These are phyloP conservation scores for Ustilago vetiveriae DNA, from an alignment of 1,284 basidiomycete species.

Conservation along the genomic window DNA sequence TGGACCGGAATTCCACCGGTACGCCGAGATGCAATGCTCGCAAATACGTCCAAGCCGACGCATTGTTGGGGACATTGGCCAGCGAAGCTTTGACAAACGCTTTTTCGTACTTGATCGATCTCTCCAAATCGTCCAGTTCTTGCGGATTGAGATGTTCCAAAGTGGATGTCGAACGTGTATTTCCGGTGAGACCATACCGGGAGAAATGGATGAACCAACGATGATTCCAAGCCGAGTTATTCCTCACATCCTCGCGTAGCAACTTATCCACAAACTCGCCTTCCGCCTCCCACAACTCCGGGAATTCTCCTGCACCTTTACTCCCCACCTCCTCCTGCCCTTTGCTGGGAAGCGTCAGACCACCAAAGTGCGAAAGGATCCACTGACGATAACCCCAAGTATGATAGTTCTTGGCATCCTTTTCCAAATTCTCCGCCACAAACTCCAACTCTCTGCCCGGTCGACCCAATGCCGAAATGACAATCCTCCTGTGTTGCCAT, in stretches of 20 bases:
- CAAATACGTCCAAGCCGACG: conserved; percentile 61
- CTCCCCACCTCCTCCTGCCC: not conserved
- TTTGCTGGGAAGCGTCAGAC: conserved; percentile 10
- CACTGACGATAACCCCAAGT: conserved; percentile 65
- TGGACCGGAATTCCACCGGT: not conserved
- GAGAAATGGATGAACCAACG: conserved; percentile 88
- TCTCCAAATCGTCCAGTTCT: conserved; percentile 27
- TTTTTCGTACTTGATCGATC: conserved; percentile 24
- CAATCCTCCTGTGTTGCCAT: conserved; percentile 60
- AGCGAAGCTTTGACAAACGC: conserved; percentile 42
- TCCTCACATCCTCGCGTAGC: conserved; percentile 81
- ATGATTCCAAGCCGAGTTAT: conserved; percentile 99
- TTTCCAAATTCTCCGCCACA: conserved; percentile 34
- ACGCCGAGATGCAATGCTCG: conserved; percentile 38
- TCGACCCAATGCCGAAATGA: conserved; percentile 49
- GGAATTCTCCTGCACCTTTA: conserved; percentile 25
- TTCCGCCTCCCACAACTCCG: conserved; percentile 79
- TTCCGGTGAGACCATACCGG: conserved; percentile 22
- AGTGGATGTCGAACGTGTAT: not conserved
- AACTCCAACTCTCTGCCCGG: conserved; percentile 55
- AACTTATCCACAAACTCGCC: conserved; percentile 80
- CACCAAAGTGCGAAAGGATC: conserved; percentile 61
- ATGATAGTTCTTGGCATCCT: conserved; percentile 64
- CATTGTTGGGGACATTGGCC: conserved; percentile 53
- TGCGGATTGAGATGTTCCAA: not conserved